phyloP scores from a whole-genome alignment of 257 asterid genomes.

The Petrea volubilis region DNA sequence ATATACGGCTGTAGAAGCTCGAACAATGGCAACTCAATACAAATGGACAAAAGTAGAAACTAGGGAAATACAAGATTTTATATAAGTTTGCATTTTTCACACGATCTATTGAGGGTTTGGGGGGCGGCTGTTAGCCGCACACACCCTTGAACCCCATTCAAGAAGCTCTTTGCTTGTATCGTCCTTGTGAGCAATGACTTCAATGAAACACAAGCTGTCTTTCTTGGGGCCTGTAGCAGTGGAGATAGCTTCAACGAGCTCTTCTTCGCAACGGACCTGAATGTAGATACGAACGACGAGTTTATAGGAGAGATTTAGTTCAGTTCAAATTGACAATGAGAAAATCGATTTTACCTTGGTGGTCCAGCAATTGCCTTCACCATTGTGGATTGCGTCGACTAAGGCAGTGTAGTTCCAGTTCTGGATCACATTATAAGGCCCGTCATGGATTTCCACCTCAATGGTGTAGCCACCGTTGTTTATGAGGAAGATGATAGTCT shows the following conservation, averaged over 20 bases:
- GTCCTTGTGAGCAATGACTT: slow-evolving; percentile 80
- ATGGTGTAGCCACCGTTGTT: slow-evolving; percentile 85
- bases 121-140: slow-evolving; percentile 81
- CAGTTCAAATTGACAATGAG: not conserved
- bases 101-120: slow-evolving; percentile 72
- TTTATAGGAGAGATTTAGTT: not conserved
- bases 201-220: slow-evolving; percentile 74
- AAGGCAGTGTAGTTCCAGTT: slow-evolving; percentile 84
- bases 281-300: not conserved
- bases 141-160: slow-evolving; percentile 87
- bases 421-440: slow-evolving; percentile 88
- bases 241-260: slow-evolving; percentile 59
- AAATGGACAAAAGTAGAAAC: not conserved
- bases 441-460: slow-evolving; percentile 84
- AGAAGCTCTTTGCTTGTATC: slow-evolving; percentile 91
- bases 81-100: not conserved
- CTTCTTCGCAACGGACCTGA: slow-evolving; percentile 67
- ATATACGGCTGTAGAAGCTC: not conserved
- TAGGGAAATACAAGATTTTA: too few relatives aligned
- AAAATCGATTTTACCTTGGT: slow-evolving; percentile 56
- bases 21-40: not conserved
- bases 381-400: slow-evolving; percentile 74
- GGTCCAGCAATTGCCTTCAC: slow-evolving; percentile 92
- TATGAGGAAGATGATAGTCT: slow-evolving; percentile 68
- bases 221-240: slow-evolving; percentile 57